Evolutionary conservation across 2,329 filamentous ascomycete genomes (phyloP).

Genomic region (Hymenoscyphus repandus): DNA sequence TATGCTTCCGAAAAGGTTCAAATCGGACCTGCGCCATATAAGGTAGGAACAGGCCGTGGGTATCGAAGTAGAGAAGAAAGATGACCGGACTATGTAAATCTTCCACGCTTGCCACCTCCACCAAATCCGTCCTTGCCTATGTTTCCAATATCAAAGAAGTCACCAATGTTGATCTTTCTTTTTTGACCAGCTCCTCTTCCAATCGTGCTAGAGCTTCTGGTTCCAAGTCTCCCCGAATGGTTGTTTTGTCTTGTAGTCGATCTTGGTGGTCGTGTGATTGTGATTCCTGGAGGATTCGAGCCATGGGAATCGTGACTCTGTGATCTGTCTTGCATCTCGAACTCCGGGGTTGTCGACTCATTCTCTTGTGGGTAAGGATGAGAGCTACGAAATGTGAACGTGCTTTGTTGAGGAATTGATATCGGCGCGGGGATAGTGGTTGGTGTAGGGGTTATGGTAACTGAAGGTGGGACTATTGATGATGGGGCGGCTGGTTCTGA

Average conservation of each 20-base stretch:
- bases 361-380: conserved; percentile 53
- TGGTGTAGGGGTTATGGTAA: conserved; percentile 1
- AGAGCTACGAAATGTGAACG: conserved; percentile 65
- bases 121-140: conserved; percentile 53
- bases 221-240: conserved; percentile 19
- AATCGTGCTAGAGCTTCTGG: conserved; percentile 32
- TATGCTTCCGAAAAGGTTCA: conserved; percentile 3
- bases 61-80: conserved; percentile 9
- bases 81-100: conserved; percentile 26
- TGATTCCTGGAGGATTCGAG: conserved; percentile 21
- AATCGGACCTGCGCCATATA: not conserved
- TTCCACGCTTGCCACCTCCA: conserved; percentile 32
- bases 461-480: conserved; percentile 8
- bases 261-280: conserved; percentile 25
- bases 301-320: conserved; percentile 29
- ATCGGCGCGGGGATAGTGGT: conserved; percentile 10
- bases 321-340: conserved; percentile 50
- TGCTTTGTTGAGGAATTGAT: conserved; percentile 50
- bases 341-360: conserved; percentile 56
- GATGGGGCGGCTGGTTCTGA: conserved; percentile 34
- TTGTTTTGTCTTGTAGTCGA: conserved; percentile 26
- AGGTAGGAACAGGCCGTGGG: conserved; percentile 2
- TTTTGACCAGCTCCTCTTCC: conserved; percentile 66
- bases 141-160: conserved; percentile 69
- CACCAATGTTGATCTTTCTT: conserved; percentile 65